Evolutionary conservation across 2,329 filamentous ascomycete genomes (phyloP), one percentile per base, ranked within the genome.

Genomic region (Penicillium corylophilum): DNA sequence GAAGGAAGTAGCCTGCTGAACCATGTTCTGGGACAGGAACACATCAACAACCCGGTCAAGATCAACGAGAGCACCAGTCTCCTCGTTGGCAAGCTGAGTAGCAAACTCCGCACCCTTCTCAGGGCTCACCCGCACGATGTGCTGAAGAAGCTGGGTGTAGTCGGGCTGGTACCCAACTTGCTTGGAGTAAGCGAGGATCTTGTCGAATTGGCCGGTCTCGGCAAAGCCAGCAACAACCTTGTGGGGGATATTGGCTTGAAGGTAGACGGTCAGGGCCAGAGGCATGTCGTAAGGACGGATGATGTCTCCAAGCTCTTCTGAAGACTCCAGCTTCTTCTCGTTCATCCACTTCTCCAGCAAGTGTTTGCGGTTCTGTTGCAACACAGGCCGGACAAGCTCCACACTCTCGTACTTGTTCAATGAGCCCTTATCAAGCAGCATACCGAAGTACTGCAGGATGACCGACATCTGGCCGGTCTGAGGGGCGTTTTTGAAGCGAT

Each of bases 1-100:
- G 82, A 99, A 99, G n/a, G 93, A 92, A 2, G 95, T 99, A 7
- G 93, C 93, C 73, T 96, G 91, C 71, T 97, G 95, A 44, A 97
- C 84, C 91, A 97, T 94, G 66, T 91, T 92, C 73, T 99, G 94
- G 9, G 92, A 92, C 74, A 96, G 88, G 86, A 99, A 99, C 53
- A 99, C 91, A 71, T 99, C 94, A 44, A 96, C 90, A 22, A 96
- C 92, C 42, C 93, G 90, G 69, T 96, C 90, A 51, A 97, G 84
- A 64, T 97, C 94, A 60, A 99, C 87, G 53, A 96, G 78, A 22
- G 92, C 87, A 23, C 90, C 92, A 54, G 86, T 85, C 68, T 95
- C 90, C 63, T 94, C 87, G 71, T 94, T 96, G 39, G 90, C 93
- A 55, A 99, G 82, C 58, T 89, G 84, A n/a, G 88, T 89, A 20